Evolutionary conservation across 306 rosid species (phyloP).

Genomic region (Lathyrus sativus): DNA sequence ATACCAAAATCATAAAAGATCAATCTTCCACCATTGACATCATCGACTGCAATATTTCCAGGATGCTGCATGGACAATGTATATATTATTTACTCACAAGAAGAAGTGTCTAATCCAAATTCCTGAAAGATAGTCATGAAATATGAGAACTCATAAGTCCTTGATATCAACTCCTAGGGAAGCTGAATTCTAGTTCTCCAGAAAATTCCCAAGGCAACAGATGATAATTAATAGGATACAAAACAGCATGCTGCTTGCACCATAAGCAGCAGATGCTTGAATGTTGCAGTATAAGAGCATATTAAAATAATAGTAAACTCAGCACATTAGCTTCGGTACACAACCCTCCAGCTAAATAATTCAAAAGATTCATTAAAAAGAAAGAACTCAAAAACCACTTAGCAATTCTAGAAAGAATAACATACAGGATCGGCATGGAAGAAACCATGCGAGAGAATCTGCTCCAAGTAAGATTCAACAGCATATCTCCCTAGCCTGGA

Average conservation of each 20-base stretch:
- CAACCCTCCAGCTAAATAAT: conserved; percentile 21
- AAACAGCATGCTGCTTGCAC: conserved; percentile 11
- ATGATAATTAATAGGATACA: conserved; percentile 18
- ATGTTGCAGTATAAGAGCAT: conserved; percentile 24
- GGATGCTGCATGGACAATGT: conserved; percentile 74
- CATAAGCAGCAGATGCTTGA: conserved; percentile 27
- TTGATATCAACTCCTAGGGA: conserved; percentile 8
- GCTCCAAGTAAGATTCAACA: conserved; percentile 98
- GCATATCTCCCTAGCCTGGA: conserved; percentile 91
- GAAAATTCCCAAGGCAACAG: conserved; percentile 6
- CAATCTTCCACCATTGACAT: conserved; percentile 98
- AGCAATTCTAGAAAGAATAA: conserved; percentile 35
- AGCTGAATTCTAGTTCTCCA: background rate
- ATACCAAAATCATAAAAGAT: conserved; percentile 99
- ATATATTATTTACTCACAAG: conserved; percentile 13
- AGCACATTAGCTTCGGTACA: conserved; percentile 19
- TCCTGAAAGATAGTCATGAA: conserved; percentile 32
- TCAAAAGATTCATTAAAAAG: conserved; percentile 18
- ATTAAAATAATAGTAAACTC: conserved; percentile 29
- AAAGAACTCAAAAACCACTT: conserved; percentile 26
- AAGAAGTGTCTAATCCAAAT: conserved; percentile 21
- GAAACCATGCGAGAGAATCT: conserved; percentile 96
- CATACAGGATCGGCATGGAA: conserved; percentile 99
- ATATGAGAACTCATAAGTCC: conserved; percentile 16
- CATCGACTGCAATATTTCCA: conserved; percentile 98